Evolutionary conservation across 208 protist species (phyloP), one percentile per base, ranked within the genome.

Genomic region (Trypanosoma scelopori): DNA sequence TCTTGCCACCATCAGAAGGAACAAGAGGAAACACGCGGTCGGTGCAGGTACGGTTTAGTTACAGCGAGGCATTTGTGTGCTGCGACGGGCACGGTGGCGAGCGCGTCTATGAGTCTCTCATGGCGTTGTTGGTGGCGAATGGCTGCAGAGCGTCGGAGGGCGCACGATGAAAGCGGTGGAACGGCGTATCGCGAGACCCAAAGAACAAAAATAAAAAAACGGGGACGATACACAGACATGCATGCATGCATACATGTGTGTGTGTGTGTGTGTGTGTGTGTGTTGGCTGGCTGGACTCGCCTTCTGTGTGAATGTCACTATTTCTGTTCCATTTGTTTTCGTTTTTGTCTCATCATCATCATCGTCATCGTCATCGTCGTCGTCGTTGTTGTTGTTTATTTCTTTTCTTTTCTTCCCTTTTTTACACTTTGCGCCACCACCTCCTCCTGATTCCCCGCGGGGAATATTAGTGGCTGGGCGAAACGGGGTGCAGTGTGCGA

Each of bases 41-140:
- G 25, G 49, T 65, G 49, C 16, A 51, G 20, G 56, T 71, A 45
- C 50, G 57, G 0, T 65, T 71, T 48, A 65, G 41, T 28, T 71
- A 65, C 42, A 52, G 5, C 5, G 65, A 58, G 30, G 65, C 43
- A 0, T 71, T 71, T 51, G 42, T n/a, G n/a, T 60, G 50, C 32
- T 13, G 46, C n/a, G 30, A 41, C 12, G n/a, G 6, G 6, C 9
- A 3, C n/a, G 60, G 60, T 16, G 32, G 30, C 42, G 65, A 43
- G 1, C 18, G 28, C 6, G 35, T 41, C n/a, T 71, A 65, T 49
- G 65, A 71, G 49, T 56, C 65, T 25, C 49, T 71, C 0, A 45
- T 71, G 43, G 20, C 43, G 22, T 53, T 71, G 20, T 28, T 71
- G 45, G 23, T 63, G 13, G 65, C 43, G 16, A 63, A 65, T 25